Conservation (phyloP, 2,329 filamentous ascomycete genomes). For the Esteya vermicola region DNA sequence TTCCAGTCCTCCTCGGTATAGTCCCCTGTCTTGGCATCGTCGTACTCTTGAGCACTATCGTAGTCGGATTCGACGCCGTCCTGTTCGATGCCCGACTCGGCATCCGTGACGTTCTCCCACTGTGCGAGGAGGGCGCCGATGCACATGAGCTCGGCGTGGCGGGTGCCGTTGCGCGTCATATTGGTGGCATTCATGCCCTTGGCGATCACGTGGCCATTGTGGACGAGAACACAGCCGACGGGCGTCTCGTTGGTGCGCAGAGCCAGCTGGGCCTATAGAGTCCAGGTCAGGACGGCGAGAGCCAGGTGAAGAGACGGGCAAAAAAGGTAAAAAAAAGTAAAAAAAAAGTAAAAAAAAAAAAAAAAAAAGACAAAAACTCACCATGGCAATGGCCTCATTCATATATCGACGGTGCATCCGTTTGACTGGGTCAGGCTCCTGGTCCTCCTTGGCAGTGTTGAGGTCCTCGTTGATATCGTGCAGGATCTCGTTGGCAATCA, state of each 20-base stretch:
- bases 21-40: slow-evolving; percentile 13
- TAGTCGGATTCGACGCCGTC: slow-evolving; percentile 27
- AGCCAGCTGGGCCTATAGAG: slow-evolving; percentile 64
- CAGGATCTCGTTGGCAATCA: slow-evolving; percentile 12
- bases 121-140: slow-evolving; percentile 43
- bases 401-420: slow-evolving; percentile 50
- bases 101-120: slow-evolving; percentile 16
- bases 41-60: slow-evolving; percentile 16
- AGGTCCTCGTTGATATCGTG: slow-evolving; percentile 16
- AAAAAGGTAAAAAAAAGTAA: too few species aligned
- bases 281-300: too few species aligned
- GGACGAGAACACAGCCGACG: slow-evolving; percentile 88
- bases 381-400: slow-evolving; percentile 76
- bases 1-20: slow-evolving; percentile 28
- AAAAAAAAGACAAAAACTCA: slow-evolving; percentile 22
- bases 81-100: slow-evolving; percentile 8
- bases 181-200: slow-evolving; percentile 97
- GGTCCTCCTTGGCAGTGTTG: slow-evolving; percentile 9
- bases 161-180: slow-evolving; percentile 74
- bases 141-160: slow-evolving; percentile 91
- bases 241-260: slow-evolving; percentile 82
- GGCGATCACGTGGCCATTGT: slow-evolving; percentile 65
- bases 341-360: background rate
- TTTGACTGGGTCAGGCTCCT: slow-evolving; percentile 17
- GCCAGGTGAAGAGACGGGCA: too few species aligned